Base-by-base conservation (phyloP, 2,329 filamentous ascomycete genomes). In the Emydomyces testavorans region DNA sequence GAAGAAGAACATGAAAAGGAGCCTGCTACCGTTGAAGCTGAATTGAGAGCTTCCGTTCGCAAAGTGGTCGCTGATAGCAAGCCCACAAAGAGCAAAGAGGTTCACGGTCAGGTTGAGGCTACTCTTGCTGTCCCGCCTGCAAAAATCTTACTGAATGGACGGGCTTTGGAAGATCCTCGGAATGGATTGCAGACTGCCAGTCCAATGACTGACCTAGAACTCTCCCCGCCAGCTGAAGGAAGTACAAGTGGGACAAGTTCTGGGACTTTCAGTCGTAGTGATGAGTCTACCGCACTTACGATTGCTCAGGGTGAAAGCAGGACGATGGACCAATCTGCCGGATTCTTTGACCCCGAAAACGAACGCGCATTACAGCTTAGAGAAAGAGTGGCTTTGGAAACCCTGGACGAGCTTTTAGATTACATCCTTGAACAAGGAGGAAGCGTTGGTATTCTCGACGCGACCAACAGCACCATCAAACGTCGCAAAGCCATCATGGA, bases 341-440 rank as follows among this genome's bases (percentile, higher is more conserved):
- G 77, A 51, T 98, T 98, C 67, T 98, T 98, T 60, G 88, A 98
- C 54, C 92, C 92, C 0, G 77, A 80, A 49, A 98, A 98, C 61
- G 76, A 82, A 57, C 78, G 78, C 50, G 92, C 90, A 0, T 78
- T 88, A 43, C 82, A 83, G 55, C 73, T 96, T 24, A 79, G 92
- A 54, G 90, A 98, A 62, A 85, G 94, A 65, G 85, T 94, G 29
- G 92, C 92, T 4, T 78, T 95, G 64, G 85, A 90, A 45, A 96
- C 92, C 0, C 70, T 96, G 43, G 86, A 98, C 58, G 92, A 98
- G 61, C 73, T 96, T 6, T 68, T 98, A 39, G 83, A 94, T 57
- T 98, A 94, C 63, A 80, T 98, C 8, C 72, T 96, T 28, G 73
- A 81, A 20, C 75, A 81, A 46, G 86, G 83, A 23, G 92, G 92